Conservation (phyloP, 2,329 filamentous ascomycete species). For the Grosmannia serpens region DNA sequence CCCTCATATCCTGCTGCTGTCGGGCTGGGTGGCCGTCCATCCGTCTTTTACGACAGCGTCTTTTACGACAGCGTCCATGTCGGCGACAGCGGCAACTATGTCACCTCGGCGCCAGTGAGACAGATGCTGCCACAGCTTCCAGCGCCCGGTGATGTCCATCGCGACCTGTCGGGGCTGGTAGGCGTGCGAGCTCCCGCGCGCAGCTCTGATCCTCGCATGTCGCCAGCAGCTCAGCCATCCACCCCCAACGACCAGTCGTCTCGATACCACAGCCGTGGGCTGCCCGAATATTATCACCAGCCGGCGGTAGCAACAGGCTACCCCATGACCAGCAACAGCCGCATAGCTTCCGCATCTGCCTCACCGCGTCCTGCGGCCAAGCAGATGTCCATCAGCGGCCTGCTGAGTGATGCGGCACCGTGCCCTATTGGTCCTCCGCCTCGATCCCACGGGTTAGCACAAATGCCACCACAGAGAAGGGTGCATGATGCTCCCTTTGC, state of each 20-base stretch:
- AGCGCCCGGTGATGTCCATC: background rate
- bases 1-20: background rate
- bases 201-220: background rate
- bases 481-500: background rate
- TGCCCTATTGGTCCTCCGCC: background rate
- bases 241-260: background rate
- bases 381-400: slow-evolving; percentile 21
- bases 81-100: no score
- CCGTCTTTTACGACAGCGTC: background rate
- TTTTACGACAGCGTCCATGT: no score
- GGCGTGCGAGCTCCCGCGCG: background rate
- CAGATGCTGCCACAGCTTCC: background rate
- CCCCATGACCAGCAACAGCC: background rate
- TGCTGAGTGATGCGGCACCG: slow-evolving; percentile 15
- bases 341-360: slow-evolving; percentile 4
- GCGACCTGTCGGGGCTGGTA: background rate
- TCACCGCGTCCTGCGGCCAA: slow-evolving; percentile 17
- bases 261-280: slow-evolving; percentile 2
- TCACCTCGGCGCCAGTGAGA: background rate
- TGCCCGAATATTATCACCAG: slow-evolving; percentile 4
- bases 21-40: background rate
- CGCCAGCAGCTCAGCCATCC: background rate
- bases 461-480: background rate
- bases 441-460: background rate
- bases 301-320: background rate